Conservation (phyloP, 805 yeast species). For the Lipomyces oligophaga region DNA sequence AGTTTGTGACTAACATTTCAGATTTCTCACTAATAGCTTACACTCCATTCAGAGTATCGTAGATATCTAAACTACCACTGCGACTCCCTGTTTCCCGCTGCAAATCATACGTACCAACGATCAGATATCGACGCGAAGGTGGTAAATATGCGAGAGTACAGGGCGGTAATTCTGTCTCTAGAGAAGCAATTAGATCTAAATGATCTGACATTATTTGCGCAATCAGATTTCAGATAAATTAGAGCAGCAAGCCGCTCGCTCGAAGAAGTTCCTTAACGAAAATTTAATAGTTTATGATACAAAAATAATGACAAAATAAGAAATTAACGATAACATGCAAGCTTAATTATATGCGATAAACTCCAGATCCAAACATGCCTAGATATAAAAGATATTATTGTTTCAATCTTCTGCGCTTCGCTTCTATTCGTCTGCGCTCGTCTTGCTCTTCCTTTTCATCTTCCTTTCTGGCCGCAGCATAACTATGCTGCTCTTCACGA, state of each 20-base stretch:
- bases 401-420: slow-evolving; percentile 19
- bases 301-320: slow-evolving; percentile 51
- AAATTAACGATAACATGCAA: slow-evolving; percentile 49
- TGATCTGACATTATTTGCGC: no score
- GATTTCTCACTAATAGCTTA: background rate
- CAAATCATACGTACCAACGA: slow-evolving; percentile 79
- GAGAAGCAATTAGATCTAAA: background rate
- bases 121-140: slow-evolving; percentile 43
- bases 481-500: slow-evolving; percentile 73
- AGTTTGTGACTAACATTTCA: slow-evolving; percentile 3
- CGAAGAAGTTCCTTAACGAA: no score
- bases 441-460: slow-evolving; percentile 60
- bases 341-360: slow-evolving; percentile 84
- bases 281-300: no score
- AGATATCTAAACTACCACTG: slow-evolving; percentile 58
- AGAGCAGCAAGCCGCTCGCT: no score
- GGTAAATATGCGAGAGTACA: slow-evolving; percentile 70
- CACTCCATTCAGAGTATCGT: slow-evolving; percentile 9
- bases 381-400: background rate
- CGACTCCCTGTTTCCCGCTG: slow-evolving; percentile 53
- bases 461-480: slow-evolving; percentile 66
- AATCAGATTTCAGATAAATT: no score
- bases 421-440: slow-evolving; percentile 27
- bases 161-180: slow-evolving; percentile 57
- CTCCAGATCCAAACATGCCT: slow-evolving; percentile 15